A percentile compares a stretch with the other conserved stretches of the same genome.
Evolutionary conservation across 805 yeast genomes (phyloP).

Genomic region (Danielozyma ontarioensis): DNA sequence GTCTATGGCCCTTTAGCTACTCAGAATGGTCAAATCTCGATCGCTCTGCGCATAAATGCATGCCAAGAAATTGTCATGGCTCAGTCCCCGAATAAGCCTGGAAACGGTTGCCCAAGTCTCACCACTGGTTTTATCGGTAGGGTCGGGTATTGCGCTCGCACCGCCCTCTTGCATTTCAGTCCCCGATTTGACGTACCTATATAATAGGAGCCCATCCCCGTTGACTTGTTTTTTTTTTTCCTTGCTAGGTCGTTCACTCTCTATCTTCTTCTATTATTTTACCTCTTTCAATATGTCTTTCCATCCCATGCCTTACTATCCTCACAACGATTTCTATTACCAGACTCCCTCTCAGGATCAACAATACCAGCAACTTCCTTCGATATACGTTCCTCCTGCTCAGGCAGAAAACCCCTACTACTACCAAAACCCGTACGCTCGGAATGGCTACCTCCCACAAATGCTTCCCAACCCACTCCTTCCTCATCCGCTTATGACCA

Average conservation of each 20-base stretch:
- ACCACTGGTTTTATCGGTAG: background rate
- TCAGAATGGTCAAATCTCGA: too few relatives aligned
- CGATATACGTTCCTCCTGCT: slow-evolving; percentile 1
- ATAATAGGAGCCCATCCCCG: too few relatives aligned
- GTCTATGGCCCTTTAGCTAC: too few relatives aligned
- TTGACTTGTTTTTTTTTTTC: too few relatives aligned
- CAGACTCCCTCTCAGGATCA: background rate
- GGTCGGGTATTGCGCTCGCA: too few relatives aligned
- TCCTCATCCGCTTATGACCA: background rate
- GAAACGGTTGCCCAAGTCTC: background rate
- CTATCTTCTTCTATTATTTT: too few relatives aligned
- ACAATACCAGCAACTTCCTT: slow-evolving; percentile 1
- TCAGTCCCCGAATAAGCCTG: background rate
- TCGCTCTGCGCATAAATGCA: background rate
- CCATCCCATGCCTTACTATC: background rate
- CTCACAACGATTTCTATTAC: background rate
- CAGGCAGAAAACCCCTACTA: background rate
- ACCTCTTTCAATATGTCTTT: background rate
- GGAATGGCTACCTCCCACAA: background rate
- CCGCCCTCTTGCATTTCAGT: background rate
- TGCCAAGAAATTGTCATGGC: background rate
- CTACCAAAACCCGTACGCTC: background rate
- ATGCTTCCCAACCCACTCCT: background rate
- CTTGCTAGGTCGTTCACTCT: too few relatives aligned
- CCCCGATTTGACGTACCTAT: background rate